A percentile compares a stretch with the other conserved stretches of the same genome.
Evolutionary conservation across 2,329 filamentous ascomycete species (phyloP).

Genomic region (Thielaviopsis musarum): DNA sequence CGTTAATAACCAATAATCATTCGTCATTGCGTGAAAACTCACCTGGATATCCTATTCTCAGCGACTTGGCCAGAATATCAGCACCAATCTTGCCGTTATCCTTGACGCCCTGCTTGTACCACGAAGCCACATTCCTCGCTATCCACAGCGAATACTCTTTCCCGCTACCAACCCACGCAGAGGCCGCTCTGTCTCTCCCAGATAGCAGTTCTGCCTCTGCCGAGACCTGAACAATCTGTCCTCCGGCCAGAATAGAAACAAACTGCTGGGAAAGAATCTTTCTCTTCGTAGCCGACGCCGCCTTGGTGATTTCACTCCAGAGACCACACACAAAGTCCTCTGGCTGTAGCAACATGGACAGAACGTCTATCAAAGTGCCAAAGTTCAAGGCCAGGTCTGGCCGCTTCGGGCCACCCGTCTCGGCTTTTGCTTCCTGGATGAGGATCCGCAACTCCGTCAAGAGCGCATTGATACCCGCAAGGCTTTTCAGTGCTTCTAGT

Average conservation of each 20-base stretch:
- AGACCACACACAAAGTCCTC: neutral
- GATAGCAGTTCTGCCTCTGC: constrained; percentile 31
- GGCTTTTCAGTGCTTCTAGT: constrained; percentile 48
- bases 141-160: constrained; percentile 55
- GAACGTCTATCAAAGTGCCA: constrained; percentile 26
- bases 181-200: neutral
- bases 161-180: constrained; percentile 47
- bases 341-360: constrained; percentile 17
- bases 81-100: constrained; percentile 25
- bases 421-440: constrained; percentile 31
- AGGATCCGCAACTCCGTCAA: constrained; percentile 50
- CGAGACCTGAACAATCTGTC: constrained; percentile 31
- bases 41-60: constrained; percentile 62
- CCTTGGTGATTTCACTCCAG: constrained; percentile 13
- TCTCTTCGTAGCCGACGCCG: constrained; percentile 14
- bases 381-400: constrained; percentile 29
- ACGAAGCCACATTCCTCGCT: constrained; percentile 41
- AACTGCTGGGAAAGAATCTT: constrained; percentile 27
- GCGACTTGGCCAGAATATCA: constrained; percentile 37
- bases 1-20: neutral
- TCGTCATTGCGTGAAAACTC: constrained; percentile 15
- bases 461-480: constrained; percentile 64
- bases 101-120: constrained; percentile 20
- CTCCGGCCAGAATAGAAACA: constrained; percentile 29
- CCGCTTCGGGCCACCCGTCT: constrained; percentile 22